A percentile compares a stretch with the other conserved stretches of the same genome.
Evolutionary conservation across 1,284 basidiomycete species (phyloP).

Genomic region (Athelia sp.): DNA sequence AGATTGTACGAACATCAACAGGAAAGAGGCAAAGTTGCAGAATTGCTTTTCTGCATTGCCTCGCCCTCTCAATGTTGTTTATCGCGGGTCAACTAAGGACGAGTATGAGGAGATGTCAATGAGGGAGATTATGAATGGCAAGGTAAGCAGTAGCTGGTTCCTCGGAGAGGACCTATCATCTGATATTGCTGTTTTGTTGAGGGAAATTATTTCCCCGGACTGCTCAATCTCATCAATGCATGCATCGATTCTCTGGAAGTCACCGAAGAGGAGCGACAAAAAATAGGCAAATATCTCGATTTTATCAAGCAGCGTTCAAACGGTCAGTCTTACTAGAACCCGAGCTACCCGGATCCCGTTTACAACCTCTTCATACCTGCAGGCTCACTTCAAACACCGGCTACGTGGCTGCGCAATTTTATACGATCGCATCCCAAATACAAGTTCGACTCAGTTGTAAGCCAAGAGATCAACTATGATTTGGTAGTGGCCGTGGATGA

Average conservation of each 20-base stretch:
- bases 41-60: conserved; percentile 67
- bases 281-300: conserved; percentile 77
- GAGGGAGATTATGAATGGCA: conserved; percentile 92
- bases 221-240: conserved; percentile 82
- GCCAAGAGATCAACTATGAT: conserved; percentile 92
- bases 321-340: conserved; percentile 60
- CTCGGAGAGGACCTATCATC: no score
- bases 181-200: not conserved
- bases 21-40: conserved; percentile 59
- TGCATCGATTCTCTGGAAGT: conserved; percentile 90
- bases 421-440: conserved; percentile 88
- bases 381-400: conserved; percentile 89
- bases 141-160: conserved; percentile 39
- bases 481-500: conserved; percentile 88
- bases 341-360: not conserved
- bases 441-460: conserved; percentile 87
- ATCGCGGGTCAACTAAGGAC: conserved; percentile 54
- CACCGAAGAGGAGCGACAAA: conserved; percentile 53
- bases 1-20: conserved; percentile 13
- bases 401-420: conserved; percentile 92
- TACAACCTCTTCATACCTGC: conserved; percentile 1
- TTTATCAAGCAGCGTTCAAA: conserved; percentile 77
- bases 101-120: conserved; percentile 93
- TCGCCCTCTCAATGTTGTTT: conserved; percentile 40
- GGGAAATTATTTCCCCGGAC: conserved; percentile 74